Base-by-base conservation (phyloP, 441 rosid genomes). In the Adansonia grandidieri region DNA sequence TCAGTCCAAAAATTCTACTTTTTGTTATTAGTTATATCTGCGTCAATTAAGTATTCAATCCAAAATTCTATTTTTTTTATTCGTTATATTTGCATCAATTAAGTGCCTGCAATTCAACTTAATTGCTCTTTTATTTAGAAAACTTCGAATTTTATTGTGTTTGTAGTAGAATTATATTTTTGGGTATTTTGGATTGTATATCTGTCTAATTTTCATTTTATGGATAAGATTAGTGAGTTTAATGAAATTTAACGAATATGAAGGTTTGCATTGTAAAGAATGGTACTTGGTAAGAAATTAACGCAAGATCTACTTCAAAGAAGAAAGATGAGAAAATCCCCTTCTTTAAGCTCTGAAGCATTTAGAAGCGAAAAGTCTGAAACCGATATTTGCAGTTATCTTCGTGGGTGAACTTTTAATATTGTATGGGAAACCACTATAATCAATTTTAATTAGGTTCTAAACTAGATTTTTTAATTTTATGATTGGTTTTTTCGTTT, bases 401-500 rank as follows among this genome's bases (percentile, higher is more conserved):
- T 56, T 32, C 64, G 17, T 40, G 63, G 28, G 15, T 73, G 15
- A 56, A 17, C 9, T 54, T 73, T 40, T 13, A 40, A 57, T 28
- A 6, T 32, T 32, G 28, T 71, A 32, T 32, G 48, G 75, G 75
- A 71, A 37, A 71, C 24, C 75, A 24, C 47, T 15, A 32, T 10
- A 71, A 54, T 37, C 63, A 53, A 54, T 28, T 53, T 32, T 54
- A n/a, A 1, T 53, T 32, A 15, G 24, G 10, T 57, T 73, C n/a
- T 40, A 11, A 57, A 53, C 66, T 19, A 40, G 1, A 40, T 40
- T 10, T 72, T 56, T 9, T 56, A 53, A 42, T 37, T 71, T 51
- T 71, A 28, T 51, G 45, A 68, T 68, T 68, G 73, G 73, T 70
- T 70, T 37, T 58, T 58, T 57, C 3, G 15, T 53, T n/a, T 62